These are phyloP conservation scores for Chloropicon primus DNA, from an alignment of 139 green algal genomes.

Conservation along the genomic window DNA sequence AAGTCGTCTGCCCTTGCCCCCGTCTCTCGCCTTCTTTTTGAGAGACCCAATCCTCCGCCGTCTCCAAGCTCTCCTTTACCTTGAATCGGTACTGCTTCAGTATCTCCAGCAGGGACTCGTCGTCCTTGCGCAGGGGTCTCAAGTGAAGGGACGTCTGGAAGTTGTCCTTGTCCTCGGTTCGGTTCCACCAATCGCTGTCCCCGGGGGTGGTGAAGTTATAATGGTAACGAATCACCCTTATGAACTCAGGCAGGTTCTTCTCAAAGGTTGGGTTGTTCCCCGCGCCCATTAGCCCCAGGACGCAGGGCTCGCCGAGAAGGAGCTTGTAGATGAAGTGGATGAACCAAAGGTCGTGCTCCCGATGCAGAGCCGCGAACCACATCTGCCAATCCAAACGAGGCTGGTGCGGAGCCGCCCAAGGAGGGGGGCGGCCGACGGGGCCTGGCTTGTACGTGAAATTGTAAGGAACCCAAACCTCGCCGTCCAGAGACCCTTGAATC, in stretches of 20 bases:
- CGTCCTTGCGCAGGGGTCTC: background rate
- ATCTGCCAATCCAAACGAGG: conserved; percentile 23
- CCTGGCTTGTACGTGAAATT: conserved; percentile 21
- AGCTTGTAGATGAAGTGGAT: conserved; percentile 2
- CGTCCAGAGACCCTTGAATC: conserved; percentile 8
- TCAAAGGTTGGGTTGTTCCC: background rate
- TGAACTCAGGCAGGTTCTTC: background rate
- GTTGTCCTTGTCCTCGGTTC: no score
- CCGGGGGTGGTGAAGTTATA: background rate
- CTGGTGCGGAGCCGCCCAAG: conserved; percentile 21
- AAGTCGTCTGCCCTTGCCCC: background rate
- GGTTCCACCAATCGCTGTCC: background rate
- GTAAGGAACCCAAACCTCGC: conserved; percentile 4
- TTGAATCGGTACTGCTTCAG: background rate
- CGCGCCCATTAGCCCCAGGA: background rate
- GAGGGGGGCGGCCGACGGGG: background rate
- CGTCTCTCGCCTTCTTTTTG: no score
- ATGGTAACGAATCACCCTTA: background rate
- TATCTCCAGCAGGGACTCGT: background rate
- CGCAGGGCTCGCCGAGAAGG: background rate
- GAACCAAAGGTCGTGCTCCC: conserved; percentile 7
- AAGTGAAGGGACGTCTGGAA: background rate
- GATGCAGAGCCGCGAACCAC: conserved; percentile 23
- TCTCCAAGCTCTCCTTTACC: background rate
- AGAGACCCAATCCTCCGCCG: background rate